These are phyloP conservation scores for Dioscorea zingiberensis DNA, from an alignment of 106 monocot genomes.

Conservation along the genomic window DNA sequence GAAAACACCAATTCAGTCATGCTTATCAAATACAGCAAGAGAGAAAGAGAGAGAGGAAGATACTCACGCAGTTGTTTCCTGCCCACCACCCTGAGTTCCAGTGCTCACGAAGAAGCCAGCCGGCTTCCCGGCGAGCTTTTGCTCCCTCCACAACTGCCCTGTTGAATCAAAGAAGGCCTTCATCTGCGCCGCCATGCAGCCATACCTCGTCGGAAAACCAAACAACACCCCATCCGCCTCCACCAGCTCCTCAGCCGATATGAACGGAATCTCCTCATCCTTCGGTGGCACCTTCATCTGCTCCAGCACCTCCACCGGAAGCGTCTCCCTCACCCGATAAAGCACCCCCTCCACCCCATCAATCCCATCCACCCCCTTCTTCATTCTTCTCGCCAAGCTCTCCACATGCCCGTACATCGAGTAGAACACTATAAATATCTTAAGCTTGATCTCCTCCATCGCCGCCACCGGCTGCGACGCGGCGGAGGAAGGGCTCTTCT, in stretches of 20 bases:
- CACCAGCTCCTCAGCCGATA: conserved; percentile 23
- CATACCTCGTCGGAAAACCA: conserved; percentile 69
- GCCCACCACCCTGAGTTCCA: conserved; percentile 69
- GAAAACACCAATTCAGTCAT: too few species aligned
- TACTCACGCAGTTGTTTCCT: conserved; percentile 77
- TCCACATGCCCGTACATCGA: conserved; percentile 51
- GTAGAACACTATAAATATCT: conserved; percentile 47
- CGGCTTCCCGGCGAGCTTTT: conserved; percentile 60
- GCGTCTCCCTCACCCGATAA: conserved; percentile 66
- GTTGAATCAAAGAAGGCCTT: conserved; percentile 73
- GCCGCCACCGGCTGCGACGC: not conserved
- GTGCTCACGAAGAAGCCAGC: conserved; percentile 78
- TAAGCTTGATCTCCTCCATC: conserved; percentile 9
- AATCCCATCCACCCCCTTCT: conserved; percentile 34
- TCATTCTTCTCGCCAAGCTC: conserved; percentile 29
- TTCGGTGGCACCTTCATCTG: conserved; percentile 47
- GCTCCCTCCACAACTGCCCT: conserved; percentile 45
- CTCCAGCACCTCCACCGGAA: conserved; percentile 44
- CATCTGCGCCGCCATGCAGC: conserved; percentile 75
- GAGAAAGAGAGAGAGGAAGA: not conserved
- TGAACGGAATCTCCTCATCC: conserved; percentile 22
- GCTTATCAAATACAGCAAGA: too few species aligned
- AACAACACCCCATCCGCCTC: conserved; percentile 65
- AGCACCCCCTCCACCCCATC: conserved; percentile 47
- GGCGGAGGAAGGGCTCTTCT: not conserved